Evolutionary conservation across 495 filamentous ascomycete species (phyloP), one percentile per base, ranked within the genome.

Genomic region (Aspergillus sparsus): DNA sequence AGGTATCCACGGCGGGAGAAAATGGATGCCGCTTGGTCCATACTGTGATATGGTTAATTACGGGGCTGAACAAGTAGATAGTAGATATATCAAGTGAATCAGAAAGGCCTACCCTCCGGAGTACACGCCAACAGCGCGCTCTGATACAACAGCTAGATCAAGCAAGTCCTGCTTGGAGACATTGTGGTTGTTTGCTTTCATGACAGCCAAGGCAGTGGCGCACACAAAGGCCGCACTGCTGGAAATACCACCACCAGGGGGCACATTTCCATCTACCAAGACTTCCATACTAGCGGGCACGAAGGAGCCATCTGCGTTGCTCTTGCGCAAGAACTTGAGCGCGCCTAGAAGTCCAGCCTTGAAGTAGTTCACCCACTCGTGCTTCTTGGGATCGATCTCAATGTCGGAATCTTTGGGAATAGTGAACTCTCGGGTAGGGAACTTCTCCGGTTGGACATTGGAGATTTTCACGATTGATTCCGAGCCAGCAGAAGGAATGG

Each of bases 321-420:
- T 86, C 78, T 89, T 85, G 63, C 83, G 83, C 65, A 98, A 75
- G 53, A 96, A 78, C 68, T 91, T 85, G 35, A 95, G 67, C 6
- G 93, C 93, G 15, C 92, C 94, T 5, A 84, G 78, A 45, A 97
- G 80, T 0, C 94, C 95, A 18, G 91, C 88, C 75, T 92, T 96
- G 84, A 98, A 97, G 81, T 98, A 98, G 69, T 97, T 98, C 49
- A 92, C 88, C 95, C 95, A 98, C 74, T 97, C 92, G 62, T 93
- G 90, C 62, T 87, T 79, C 62, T 85, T 89, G 45, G 87, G 81
- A 71, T 96, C 90, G 71, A 96, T 92, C 60, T 93, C 85, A 52
- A 95, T 83, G 61, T 89, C 82, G 33, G 83, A 78, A 32, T 85
- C 75, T 21, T 75, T 65, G 3, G 90, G 83, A 15, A 97, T 81